Base-by-base conservation (phyloP, 352 stramenopile genomes). In the Phytophthora litchii region DNA sequence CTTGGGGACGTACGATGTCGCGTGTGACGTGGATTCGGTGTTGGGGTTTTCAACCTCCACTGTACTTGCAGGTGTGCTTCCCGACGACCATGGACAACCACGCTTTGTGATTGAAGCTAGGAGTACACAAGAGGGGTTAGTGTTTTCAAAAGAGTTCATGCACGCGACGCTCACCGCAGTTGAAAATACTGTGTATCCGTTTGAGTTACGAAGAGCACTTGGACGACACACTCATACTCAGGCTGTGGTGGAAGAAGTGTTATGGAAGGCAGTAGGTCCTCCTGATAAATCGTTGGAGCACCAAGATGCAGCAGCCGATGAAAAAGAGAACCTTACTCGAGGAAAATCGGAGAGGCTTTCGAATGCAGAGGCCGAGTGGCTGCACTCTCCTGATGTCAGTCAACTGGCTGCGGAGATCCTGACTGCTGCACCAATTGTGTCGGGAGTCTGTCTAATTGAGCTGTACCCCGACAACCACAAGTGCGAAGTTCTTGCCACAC, bases 101-200 rank as follows among this genome's bases (percentile, higher is more conserved):
- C 76, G 83, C 10, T 89, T 88, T 48, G 65, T 91, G 13, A 47
- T 91, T 4, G 81, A 91, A 34, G 81, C 74, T 5, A 70, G 81
- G 14, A 84, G 75, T 46, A 57, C 60, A 10, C 74, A 67, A 14
- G 72, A 74, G 6, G 64, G 70, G 7, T 44, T 77, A 11, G 17
- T 32, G 1, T 84, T 91, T 23, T 83, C 81, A n/a, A 75, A 73
- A 14, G 72, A 80, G 17, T 53, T 89, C 6, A 86, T 91, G 54
- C 54, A 72, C 3, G 73, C 77, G 0, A 71, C 73, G 6, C 70
- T 88, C 29, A 82, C 67, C 1, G 76, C 75, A n/a, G 54, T 91
- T 3, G 81, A 91, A 45, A 91, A 91, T 37, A 68, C 81, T 10
- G 79, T 88, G 20, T 84, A 84, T 36, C 68, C 85, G 14, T 89